phyloP scores from a whole-genome alignment of 495 filamentous ascomycete genomes.

The Aspergillus funiculosus region DNA sequence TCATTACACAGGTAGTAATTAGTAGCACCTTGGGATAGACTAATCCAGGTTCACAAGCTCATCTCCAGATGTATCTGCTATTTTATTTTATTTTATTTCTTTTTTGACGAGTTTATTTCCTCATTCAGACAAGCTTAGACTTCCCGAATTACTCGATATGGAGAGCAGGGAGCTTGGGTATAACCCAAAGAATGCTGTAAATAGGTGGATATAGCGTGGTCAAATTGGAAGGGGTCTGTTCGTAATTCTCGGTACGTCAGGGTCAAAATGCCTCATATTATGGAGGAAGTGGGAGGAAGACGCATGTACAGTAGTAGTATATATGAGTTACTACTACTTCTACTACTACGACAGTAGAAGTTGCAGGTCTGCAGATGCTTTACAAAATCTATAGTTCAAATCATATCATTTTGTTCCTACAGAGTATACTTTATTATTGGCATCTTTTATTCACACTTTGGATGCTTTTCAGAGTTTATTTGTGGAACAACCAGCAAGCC shows the following conservation, averaged over 20 bases:
- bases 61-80: too few species aligned
- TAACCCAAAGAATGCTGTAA: background rate
- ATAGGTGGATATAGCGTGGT: background rate
- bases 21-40: too few species aligned
- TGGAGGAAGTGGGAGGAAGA: background rate
- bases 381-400: too few species aligned
- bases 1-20: too few species aligned
- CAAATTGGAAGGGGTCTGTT: constrained; percentile 9
- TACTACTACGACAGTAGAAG: too few species aligned
- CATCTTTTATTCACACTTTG: constrained; percentile 6
- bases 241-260: background rate
- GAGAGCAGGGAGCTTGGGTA: background rate
- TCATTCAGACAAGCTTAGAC: constrained; percentile 2
- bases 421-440: constrained; percentile 1
- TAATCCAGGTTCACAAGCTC: too few species aligned
- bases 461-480: constrained; percentile 2
- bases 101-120: too few species aligned
- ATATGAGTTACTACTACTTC: background rate
- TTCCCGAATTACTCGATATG: background rate
- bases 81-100: too few species aligned
- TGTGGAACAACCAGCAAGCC: constrained; percentile 7
- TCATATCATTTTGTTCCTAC: constrained; percentile 4
- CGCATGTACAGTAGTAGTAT: background rate
- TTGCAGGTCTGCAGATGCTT: too few species aligned
- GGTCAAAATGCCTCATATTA: background rate